phyloP scores from a whole-genome alignment of 139 green algal species.

The Coccomyxa sp. region DNA sequence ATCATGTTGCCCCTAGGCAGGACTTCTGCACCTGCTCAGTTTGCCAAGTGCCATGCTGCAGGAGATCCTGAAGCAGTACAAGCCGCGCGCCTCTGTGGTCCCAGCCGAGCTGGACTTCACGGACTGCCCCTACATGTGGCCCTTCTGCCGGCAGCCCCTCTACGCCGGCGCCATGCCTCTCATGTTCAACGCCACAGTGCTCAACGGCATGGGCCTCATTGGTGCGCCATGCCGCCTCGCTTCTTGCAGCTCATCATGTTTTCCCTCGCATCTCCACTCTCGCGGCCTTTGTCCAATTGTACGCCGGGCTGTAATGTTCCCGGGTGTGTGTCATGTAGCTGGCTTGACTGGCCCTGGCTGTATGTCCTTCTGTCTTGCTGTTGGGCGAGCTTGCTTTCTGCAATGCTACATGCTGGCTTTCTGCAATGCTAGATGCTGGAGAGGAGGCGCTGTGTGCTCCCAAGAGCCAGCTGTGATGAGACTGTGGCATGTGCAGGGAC shows the following conservation, averaged over 20 bases:
- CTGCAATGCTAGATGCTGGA: too few relatives aligned
- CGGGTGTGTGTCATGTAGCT: not conserved
- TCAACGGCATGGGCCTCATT: conserved; percentile 91
- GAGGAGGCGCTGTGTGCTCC: not conserved
- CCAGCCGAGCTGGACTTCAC: conserved; percentile 81
- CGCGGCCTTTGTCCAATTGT: too few relatives aligned
- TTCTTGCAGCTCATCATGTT: not conserved
- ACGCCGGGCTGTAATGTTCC: not conserved
- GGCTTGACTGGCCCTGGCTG: not conserved
- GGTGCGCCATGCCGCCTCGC: conserved; percentile 12
- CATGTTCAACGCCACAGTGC: conserved; percentile 94
- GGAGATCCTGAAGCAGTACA: conserved; percentile 66
- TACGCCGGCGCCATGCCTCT: conserved; percentile 78
- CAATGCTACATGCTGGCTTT: not conserved
- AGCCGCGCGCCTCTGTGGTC: conserved; percentile 78
- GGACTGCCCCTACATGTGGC: conserved; percentile 96
- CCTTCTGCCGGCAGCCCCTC: conserved; percentile 84
- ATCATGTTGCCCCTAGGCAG: too few relatives aligned
- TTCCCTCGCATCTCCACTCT: not conserved
- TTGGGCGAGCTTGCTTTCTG: not conserved
- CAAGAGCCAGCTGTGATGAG: not conserved
- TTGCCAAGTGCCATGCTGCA: not conserved
- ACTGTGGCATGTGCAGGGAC: conserved; percentile 18
- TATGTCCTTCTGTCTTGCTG: not conserved
- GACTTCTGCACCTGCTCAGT: not conserved